Base-by-base conservation (phyloP, 2,329 filamentous ascomycete species). In the Tolypocladium tundrense region DNA sequence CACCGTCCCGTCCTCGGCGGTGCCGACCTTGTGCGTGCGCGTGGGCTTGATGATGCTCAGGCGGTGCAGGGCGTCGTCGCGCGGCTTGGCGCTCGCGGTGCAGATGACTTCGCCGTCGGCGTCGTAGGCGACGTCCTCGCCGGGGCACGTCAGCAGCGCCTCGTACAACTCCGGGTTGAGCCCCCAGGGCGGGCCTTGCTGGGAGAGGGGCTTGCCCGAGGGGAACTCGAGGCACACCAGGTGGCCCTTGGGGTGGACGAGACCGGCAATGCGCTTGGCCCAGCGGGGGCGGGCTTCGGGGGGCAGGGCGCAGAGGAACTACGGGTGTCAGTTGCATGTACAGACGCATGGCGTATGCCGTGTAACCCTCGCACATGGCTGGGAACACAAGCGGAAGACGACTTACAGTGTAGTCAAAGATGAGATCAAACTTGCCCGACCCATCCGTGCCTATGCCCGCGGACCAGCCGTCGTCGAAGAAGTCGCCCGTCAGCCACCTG, bases 211-310 rank as follows among this genome's bases (percentile, higher is more conserved):
- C 69, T 92, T 94, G 60, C 83, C 80, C 1, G 87, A 84, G 11
- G 91, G 91, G 69, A 88, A 95, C 69, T 96, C 90, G 60, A 96
- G 79, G 72, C 84, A 86, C 55, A 87, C 68, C 33, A 87, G 73
- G 42, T 78, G 74, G 27, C 83, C 82, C 31, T 64, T 68, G 7
- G 75, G 74, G 24, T 71, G 63, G 37, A 87, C 73, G 43, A 86
- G 74, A 43, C 77, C 67, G 16, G 72, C 64, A 70, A 82, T 80
- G 57, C 81, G 74, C 57, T 69, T 69, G 14, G 82, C 79, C 84
- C 83, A 87, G 24, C 67, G 68, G 3, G 77, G 73, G 24, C 84
- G 77, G 56, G 77, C 70, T 1, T 73, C 69, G 1, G 77, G 79
- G n/a, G 81, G 81, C 0, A 87, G 72, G 31, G 84, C 84, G 64